Percentiles rank a stretch among this genome's conserved stretches.
phyloP scores from a whole-genome alignment of 208 protist species.

The Paratrypanosoma confusum region DNA sequence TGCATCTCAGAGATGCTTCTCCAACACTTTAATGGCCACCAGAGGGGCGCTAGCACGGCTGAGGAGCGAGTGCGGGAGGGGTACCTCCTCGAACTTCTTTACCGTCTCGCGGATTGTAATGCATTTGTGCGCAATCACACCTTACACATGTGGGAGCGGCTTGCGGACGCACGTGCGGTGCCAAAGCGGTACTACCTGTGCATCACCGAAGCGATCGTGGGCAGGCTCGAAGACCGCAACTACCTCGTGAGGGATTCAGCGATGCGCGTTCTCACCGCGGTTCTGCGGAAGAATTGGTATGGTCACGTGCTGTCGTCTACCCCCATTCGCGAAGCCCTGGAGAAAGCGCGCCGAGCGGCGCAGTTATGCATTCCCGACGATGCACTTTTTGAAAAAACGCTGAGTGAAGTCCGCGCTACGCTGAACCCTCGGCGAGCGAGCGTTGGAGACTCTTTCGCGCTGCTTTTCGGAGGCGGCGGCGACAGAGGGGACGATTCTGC shows the following conservation, averaged over 20 bases:
- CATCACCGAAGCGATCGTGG: slow-evolving; percentile 50
- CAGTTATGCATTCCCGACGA: no score
- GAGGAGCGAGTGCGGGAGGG: slow-evolving; percentile 37
- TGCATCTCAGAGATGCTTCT: slow-evolving; percentile 75
- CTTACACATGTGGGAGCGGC: slow-evolving; percentile 61
- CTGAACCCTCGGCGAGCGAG: no score
- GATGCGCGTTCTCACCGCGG: slow-evolving; percentile 47
- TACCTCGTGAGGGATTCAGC: slow-evolving; percentile 77
- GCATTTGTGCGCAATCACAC: slow-evolving; percentile 80
- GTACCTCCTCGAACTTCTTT: slow-evolving; percentile 76
- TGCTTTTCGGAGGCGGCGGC: no score
- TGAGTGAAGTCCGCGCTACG: no score
- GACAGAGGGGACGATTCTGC: no score
- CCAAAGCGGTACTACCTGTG: slow-evolving; percentile 67
- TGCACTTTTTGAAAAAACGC: no score
- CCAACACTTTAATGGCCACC: slow-evolving; percentile 60
- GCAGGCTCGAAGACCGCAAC: slow-evolving; percentile 71
- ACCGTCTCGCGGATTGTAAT: slow-evolving; percentile 79
- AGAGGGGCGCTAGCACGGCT: slow-evolving; percentile 8
- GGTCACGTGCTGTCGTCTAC: slow-evolving; percentile 52
- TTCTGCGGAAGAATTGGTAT: slow-evolving; percentile 80
- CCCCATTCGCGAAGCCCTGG: slow-evolving; percentile 41
- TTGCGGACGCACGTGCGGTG: slow-evolving; percentile 61
- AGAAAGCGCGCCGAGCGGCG: slow-evolving; percentile 23
- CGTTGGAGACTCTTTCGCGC: no score